These are phyloP conservation scores for Penicillium sp. DNA, from an alignment of 2,329 filamentous ascomycete species.

Conservation along the genomic window DNA sequence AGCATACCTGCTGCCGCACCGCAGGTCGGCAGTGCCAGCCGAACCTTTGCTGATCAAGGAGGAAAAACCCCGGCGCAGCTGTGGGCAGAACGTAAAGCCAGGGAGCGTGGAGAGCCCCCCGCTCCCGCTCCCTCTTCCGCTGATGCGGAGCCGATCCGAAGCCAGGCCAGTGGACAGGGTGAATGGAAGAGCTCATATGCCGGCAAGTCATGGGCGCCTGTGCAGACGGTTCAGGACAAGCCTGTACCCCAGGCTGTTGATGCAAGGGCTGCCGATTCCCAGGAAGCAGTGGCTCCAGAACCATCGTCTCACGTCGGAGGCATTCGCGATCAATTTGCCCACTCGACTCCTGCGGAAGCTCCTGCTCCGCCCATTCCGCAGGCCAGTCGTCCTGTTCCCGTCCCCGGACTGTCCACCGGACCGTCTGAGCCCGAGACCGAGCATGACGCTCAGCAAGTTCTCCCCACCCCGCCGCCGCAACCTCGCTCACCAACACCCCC, in stretches of 20 bases:
- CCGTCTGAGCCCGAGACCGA: slow-evolving; percentile 51
- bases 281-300: slow-evolving; percentile 50
- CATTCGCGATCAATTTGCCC: slow-evolving; percentile 79
- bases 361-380: slow-evolving; percentile 62
- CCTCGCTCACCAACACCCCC: slow-evolving; percentile 52
- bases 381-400: slow-evolving; percentile 65
- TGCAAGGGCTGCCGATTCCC: slow-evolving; percentile 47
- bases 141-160: slow-evolving; percentile 49
- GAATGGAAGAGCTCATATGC: slow-evolving; percentile 90
- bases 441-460: slow-evolving; percentile 31
- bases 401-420: slow-evolving; percentile 71
- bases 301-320: slow-evolving; percentile 67
- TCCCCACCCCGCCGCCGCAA: slow-evolving; percentile 43
- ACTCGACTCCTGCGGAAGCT: slow-evolving; percentile 46
- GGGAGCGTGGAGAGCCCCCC: slow-evolving; percentile 60
- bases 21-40: slow-evolving; percentile 72
- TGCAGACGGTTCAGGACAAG: slow-evolving; percentile 70
- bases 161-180: slow-evolving; percentile 68
- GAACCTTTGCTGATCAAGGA: slow-evolving; percentile 89
- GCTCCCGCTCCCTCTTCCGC: slow-evolving; percentile 50
- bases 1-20: slow-evolving; percentile 57
- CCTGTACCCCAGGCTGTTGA: slow-evolving; percentile 66
- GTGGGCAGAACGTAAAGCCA: slow-evolving; percentile 96
- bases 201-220: slow-evolving; percentile 86
- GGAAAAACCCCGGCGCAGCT: slow-evolving; percentile 96